phyloP scores from a whole-genome alignment of 441 rosid genomes.

The Macaranga tanarius region DNA sequence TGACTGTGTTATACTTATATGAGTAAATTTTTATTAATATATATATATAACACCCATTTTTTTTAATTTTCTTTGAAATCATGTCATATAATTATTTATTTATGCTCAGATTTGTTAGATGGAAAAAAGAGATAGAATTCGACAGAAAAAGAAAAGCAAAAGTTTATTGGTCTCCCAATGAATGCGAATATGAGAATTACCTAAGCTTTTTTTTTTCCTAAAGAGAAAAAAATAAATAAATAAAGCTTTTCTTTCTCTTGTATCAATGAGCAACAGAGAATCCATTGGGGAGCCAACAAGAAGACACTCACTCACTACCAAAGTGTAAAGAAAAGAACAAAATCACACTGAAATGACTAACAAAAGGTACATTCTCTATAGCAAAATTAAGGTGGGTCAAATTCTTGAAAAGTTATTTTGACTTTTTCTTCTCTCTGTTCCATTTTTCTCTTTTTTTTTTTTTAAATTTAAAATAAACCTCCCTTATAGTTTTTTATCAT shows the following conservation, averaged over 20 bases:
- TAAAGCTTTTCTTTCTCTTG: slow-evolving; percentile 40
- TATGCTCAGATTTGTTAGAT: neutral
- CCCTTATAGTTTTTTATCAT: too few species aligned
- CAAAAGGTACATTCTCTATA: slow-evolving; percentile 9
- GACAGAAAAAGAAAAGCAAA: slow-evolving; percentile 35
- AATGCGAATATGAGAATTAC: slow-evolving; percentile 17
- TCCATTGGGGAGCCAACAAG: slow-evolving; percentile 23
- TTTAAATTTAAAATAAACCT: too few species aligned
- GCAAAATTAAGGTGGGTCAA: neutral
- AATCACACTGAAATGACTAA: neutral
- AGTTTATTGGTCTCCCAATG: slow-evolving; percentile 33
- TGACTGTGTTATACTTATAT: too few species aligned
- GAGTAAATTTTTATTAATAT: too few species aligned
- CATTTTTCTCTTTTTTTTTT: too few species aligned
- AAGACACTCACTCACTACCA: slow-evolving; percentile 27
- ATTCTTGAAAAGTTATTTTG: neutral
- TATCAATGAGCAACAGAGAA: slow-evolving; percentile 38
- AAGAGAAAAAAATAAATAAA: too few species aligned
- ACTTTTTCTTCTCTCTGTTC: neutral
- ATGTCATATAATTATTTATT: neutral
- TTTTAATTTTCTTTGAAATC: too few species aligned
- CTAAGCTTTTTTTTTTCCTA: neutral
- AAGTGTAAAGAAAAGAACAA: neutral
- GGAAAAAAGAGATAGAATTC: neutral
- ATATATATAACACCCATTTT: too few species aligned